Conservation (phyloP, 805 yeast genomes). For the Candida namnaoensis region DNA sequence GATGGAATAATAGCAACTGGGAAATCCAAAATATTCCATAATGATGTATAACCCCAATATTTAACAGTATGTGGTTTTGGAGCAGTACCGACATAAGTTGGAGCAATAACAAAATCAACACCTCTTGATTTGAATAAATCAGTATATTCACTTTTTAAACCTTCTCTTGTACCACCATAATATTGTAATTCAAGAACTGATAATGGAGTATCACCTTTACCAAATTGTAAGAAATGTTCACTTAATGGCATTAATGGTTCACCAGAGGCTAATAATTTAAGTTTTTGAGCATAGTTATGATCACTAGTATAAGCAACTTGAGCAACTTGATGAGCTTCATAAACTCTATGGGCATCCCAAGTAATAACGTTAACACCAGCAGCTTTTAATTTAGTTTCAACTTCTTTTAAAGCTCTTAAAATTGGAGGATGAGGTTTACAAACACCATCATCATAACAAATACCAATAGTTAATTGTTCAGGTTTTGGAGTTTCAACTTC, state of each 20-base stretch:
- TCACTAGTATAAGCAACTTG: slow-evolving; percentile 50
- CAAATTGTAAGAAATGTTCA: slow-evolving; percentile 49
- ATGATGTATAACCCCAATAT: slow-evolving; percentile 76
- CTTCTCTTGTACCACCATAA: slow-evolving; percentile 47
- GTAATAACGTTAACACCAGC: slow-evolving; percentile 53
- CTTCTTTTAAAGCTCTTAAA: slow-evolving; percentile 42
- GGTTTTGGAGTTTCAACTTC: slow-evolving; percentile 26
- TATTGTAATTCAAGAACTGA: slow-evolving; percentile 45
- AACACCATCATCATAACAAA: slow-evolving; percentile 54
- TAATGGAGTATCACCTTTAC: slow-evolving; percentile 43
- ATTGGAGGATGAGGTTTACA: slow-evolving; percentile 66
- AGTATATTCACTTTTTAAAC: slow-evolving; percentile 47
- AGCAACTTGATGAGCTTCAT: slow-evolving; percentile 53
- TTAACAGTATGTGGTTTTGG: slow-evolving; percentile 53
- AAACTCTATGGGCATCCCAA: slow-evolving; percentile 49
- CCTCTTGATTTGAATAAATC: slow-evolving; percentile 42
- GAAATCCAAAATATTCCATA: slow-evolving; percentile 64
- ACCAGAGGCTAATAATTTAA: slow-evolving; percentile 47
- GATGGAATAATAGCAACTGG: slow-evolving; percentile 63
- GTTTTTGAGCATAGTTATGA: slow-evolving; percentile 53
- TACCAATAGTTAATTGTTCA: slow-evolving; percentile 44
- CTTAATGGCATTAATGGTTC: slow-evolving; percentile 63
- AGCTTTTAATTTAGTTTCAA: slow-evolving; percentile 41
- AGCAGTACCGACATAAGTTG: slow-evolving; percentile 65
- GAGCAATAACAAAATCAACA: slow-evolving; percentile 60